Evolutionary conservation across 768 basidiomycete species (phyloP).

Genomic region (Termitomyces sp.): DNA sequence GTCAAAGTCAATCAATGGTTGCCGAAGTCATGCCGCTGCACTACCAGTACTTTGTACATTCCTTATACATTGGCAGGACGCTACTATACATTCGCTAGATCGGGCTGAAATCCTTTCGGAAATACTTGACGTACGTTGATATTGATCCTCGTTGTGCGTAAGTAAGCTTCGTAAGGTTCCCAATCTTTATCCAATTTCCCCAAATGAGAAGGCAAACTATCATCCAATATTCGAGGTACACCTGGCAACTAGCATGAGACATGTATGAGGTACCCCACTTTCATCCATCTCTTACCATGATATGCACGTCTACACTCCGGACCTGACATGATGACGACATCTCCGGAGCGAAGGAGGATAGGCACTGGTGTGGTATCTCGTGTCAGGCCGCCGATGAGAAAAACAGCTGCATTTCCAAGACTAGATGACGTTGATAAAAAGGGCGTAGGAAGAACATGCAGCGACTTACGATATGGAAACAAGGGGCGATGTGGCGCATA

Average conservation of each 20-base stretch:
- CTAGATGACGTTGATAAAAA: slow-evolving; percentile 33
- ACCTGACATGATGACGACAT: slow-evolving; percentile 92
- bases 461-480: slow-evolving; percentile 87
- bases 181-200: slow-evolving; percentile 42
- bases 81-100: not conserved
- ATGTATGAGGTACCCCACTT: not conserved
- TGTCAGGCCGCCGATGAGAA: slow-evolving; percentile 84
- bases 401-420: slow-evolving; percentile 84
- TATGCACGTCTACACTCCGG: slow-evolving; percentile 81
- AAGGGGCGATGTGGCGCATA: slow-evolving; percentile 87
- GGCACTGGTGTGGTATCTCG: slow-evolving; percentile 75
- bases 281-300: slow-evolving; percentile 65
- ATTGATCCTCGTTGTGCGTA: slow-evolving; percentile 75
- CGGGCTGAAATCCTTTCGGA: slow-evolving; percentile 59
- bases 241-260: slow-evolving; percentile 35
- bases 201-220: slow-evolving; percentile 69
- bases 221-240: slow-evolving; percentile 84
- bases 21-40: not conserved
- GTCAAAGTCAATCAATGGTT: not conserved
- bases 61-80: not conserved
- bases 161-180: slow-evolving; percentile 60
- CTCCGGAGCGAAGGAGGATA: slow-evolving; percentile 87
- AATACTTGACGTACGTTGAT: slow-evolving; percentile 91
- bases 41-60: not conserved
- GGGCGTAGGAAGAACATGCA: not conserved